A percentile compares a stretch with the other conserved stretches of the same genome.
Evolutionary conservation across 2,329 filamentous ascomycete species (phyloP).

Genomic region (Thermothelomyces thermophilus): DNA sequence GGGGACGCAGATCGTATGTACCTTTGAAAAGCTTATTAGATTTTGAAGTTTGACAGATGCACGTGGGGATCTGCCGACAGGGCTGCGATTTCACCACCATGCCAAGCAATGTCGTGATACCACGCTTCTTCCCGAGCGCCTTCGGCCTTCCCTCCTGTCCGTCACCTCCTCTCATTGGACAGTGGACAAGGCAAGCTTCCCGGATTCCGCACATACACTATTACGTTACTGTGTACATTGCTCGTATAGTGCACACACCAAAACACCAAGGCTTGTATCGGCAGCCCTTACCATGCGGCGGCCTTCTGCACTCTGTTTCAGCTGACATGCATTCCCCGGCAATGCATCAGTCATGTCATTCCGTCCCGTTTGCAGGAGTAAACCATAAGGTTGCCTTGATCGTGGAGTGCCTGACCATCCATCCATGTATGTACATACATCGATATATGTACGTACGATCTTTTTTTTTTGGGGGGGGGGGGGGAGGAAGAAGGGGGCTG

Average conservation of each 20-base stretch:
- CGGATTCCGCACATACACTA: too few relatives aligned
- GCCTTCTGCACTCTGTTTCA: background rate
- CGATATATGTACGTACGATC: too few relatives aligned
- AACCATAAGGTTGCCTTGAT: background rate
- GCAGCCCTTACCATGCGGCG: background rate
- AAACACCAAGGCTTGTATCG: background rate
- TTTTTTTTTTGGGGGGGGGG: too few relatives aligned
- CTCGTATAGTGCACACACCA: too few relatives aligned
- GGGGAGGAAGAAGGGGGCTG: too few relatives aligned
- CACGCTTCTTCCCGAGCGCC: background rate
- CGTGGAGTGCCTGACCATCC: too few relatives aligned
- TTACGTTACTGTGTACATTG: too few relatives aligned
- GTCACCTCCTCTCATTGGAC: background rate
- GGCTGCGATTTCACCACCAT: slow-evolving; percentile 9
- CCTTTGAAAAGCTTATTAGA: background rate
- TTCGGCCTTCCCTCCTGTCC: background rate
- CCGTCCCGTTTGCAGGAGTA: background rate
- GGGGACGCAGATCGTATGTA: slow-evolving; percentile 1
- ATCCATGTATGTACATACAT: too few relatives aligned
- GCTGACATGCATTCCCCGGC: background rate
- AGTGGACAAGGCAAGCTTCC: background rate
- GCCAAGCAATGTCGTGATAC: slow-evolving; percentile 9
- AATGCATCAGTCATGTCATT: background rate
- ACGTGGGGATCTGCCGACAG: background rate
- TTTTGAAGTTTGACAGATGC: background rate